Conservation (phyloP, 2,329 filamentous ascomycete species). For the Venturia carpophila region DNA sequence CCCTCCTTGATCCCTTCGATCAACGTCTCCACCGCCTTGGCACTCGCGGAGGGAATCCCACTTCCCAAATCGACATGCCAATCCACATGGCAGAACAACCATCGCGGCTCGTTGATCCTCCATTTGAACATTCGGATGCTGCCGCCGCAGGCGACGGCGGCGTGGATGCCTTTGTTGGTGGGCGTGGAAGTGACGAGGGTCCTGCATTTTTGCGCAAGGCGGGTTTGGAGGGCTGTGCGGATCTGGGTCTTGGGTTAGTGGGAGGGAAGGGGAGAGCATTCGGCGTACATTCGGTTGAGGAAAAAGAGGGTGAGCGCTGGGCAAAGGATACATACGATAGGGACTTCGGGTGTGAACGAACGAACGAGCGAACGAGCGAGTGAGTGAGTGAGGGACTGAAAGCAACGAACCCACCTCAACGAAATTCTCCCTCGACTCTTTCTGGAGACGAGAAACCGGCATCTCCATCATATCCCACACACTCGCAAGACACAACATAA, state of each 20-base stretch:
- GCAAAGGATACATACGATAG: too few relatives aligned
- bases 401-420: not conserved
- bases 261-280: not conserved
- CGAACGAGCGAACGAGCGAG: too few relatives aligned
- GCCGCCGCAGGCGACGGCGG: not conserved
- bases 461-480: not conserved
- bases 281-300: not conserved
- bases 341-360: too few relatives aligned
- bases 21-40: not conserved
- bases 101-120: not conserved
- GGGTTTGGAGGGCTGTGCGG: not conserved
- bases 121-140: not conserved
- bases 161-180: not conserved
- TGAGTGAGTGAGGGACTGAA: not conserved
- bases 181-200: not conserved
- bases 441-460: not conserved
- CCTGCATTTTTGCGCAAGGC: not conserved
- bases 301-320: not conserved
- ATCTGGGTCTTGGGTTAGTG: not conserved
- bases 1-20: not conserved
- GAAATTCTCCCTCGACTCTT: not conserved
- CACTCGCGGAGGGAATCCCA: not conserved
- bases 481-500: not conserved
- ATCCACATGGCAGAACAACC: not conserved
- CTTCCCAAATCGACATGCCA: constrained; percentile 6